phyloP scores from a whole-genome alignment of 768 basidiomycete species.

The Leucocoprinus birnbaumii region DNA sequence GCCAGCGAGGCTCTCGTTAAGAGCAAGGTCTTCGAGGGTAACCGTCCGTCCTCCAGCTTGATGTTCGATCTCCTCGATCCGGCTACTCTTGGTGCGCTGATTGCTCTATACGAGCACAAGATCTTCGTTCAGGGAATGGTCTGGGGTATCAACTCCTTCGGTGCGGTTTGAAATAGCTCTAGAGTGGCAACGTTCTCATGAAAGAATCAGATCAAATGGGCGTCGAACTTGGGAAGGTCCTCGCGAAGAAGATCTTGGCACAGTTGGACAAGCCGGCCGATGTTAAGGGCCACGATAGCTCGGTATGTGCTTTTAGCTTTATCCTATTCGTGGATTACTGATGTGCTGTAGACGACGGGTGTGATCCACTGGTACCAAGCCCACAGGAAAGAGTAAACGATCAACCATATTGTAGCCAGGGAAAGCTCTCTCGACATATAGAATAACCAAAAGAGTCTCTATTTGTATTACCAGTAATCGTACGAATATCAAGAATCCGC shows the following conservation, averaged over 20 bases:
- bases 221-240: constrained; percentile 95
- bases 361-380: constrained; percentile 97
- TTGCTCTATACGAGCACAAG: constrained; percentile 97
- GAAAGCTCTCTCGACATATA: background rate
- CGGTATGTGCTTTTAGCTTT: constrained; percentile 39
- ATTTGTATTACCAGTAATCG: background rate
- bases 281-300: constrained; percentile 87
- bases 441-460: background rate
- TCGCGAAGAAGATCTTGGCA: constrained; percentile 93
- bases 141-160: constrained; percentile 99
- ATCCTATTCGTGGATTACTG: background rate
- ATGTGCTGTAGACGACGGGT: constrained; percentile 72
- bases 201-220: constrained; percentile 88
- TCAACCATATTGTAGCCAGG: background rate
- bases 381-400: constrained; percentile 65
- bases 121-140: constrained; percentile 97
- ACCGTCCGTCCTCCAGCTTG: constrained; percentile 94
- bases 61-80: constrained; percentile 94
- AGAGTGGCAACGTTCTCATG: background rate
- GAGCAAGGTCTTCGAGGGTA: constrained; percentile 98
- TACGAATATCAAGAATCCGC: too few relatives aligned
- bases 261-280: constrained; percentile 81
- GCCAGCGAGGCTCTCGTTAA: constrained; percentile 87
- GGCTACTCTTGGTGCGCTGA: constrained; percentile 83
- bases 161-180: constrained; percentile 34